Conservation (phyloP, 805 yeast genomes). For the Saccharomycopsis sp. region DNA sequence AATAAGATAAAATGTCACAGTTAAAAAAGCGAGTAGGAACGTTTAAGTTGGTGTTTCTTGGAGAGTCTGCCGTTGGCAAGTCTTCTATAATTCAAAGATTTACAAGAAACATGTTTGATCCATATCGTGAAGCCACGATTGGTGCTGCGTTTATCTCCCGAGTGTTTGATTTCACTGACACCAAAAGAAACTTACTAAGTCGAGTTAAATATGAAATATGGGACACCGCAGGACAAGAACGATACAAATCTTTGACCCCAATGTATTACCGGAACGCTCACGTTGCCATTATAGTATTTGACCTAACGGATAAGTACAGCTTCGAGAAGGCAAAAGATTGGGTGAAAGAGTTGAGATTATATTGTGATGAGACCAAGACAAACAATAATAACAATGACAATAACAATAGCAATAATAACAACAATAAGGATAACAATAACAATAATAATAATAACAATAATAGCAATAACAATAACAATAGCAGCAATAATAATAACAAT, state of each 20-base stretch:
- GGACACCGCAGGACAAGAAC: conserved; percentile 97
- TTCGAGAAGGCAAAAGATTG: conserved; percentile 77
- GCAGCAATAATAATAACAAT: background rate
- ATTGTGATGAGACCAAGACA: conserved; percentile 39
- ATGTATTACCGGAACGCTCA: conserved; percentile 78
- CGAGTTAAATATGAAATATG: conserved; percentile 58
- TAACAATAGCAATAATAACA: background rate
- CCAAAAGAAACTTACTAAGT: conserved; percentile 25
- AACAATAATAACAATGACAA: no score
- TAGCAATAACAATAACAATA: background rate
- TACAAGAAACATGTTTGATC: conserved; percentile 59
- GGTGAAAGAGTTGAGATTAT: conserved; percentile 87
- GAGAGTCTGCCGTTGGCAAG: conserved; percentile 46
- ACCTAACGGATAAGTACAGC: conserved; percentile 63
- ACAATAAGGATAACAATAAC: background rate
- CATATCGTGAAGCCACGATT: conserved; percentile 80
- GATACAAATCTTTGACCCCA: conserved; percentile 77
- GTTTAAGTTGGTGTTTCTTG: conserved; percentile 38
- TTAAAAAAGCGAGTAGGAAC: conserved; percentile 17
- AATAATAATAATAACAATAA: background rate
- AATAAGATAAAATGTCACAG: conserved; percentile 16
- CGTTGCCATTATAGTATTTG: conserved; percentile 84
- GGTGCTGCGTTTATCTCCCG: conserved; percentile 98
- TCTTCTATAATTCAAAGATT: conserved; percentile 40
- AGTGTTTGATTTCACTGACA: conserved; percentile 36